A percentile compares a stretch with the other conserved stretches of the same genome.
phyloP scores from a whole-genome alignment of 192 early-diverging fungal species.

The Coemansia biformis region DNA sequence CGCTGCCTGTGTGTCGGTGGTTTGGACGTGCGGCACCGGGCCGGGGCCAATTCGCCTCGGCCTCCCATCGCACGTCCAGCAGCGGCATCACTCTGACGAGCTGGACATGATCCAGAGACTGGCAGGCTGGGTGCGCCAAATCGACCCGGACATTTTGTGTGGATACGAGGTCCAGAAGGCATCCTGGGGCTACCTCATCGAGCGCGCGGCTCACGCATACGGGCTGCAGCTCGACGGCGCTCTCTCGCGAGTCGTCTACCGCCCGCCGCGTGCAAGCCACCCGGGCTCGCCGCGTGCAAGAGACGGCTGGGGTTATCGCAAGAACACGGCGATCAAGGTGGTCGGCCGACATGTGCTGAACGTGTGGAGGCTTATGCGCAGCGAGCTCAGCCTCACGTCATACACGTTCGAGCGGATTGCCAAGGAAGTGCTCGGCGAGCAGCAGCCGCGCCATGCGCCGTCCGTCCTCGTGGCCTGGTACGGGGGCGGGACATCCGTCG shows the following conservation, averaged over 20 bases:
- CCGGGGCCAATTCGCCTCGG: slow-evolving; percentile 12
- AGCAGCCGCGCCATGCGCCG: slow-evolving; percentile 61
- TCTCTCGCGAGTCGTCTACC: slow-evolving; percentile 49
- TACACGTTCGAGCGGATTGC: slow-evolving; percentile 76
- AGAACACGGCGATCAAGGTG: slow-evolving; percentile 60
- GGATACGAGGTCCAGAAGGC: slow-evolving; percentile 82
- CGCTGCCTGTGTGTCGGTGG: background rate
- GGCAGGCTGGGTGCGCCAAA: slow-evolving; percentile 50
- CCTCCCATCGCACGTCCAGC: slow-evolving; percentile 15
- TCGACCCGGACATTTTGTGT: slow-evolving; percentile 81
- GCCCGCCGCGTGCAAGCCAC: background rate
- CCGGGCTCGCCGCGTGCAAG: slow-evolving; percentile 1
- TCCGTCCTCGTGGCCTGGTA: slow-evolving; percentile 67
- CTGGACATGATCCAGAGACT: slow-evolving; percentile 54
- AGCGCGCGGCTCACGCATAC: slow-evolving; percentile 50
- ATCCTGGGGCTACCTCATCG: slow-evolving; percentile 88
- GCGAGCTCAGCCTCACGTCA: slow-evolving; percentile 67
- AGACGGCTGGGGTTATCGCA: slow-evolving; percentile 56
- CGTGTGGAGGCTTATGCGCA: slow-evolving; percentile 81
- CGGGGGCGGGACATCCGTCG: slow-evolving; percentile 33
- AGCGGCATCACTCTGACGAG: slow-evolving; percentile 53
- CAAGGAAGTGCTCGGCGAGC: slow-evolving; percentile 65
- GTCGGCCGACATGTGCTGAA: slow-evolving; percentile 80
- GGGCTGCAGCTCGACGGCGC: slow-evolving; percentile 40
- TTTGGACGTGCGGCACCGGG: slow-evolving; percentile 21